Base-by-base conservation (phyloP, 1,284 basidiomycete species). In the Wolfiporia cocos region DNA sequence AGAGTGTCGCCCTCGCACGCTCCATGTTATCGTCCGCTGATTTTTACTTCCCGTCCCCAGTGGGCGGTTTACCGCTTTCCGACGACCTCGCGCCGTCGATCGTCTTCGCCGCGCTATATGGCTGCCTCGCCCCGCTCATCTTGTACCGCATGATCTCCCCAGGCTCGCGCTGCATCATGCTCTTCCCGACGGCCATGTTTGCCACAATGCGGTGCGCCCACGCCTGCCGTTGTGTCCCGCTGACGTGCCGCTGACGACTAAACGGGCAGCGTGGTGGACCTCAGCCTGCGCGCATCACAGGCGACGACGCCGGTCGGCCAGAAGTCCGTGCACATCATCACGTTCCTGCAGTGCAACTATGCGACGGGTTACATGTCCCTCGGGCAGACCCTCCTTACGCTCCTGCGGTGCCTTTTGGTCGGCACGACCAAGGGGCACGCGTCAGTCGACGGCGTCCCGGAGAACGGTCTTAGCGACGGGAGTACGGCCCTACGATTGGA, bases 61-160 rank as follows among this genome's bases (percentile, higher is more conserved):
- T 51, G 15, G 49, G 48, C 7, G 49, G 49, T 30, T 36, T 47
- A 5, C 49, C 49, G 9, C 43, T 43, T 32, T 20, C 39, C 11
- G 19, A 22, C 19, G 49, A 51, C 29, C 47, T 47, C 17, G 41
- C 35, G 1, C 50, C 50, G 10, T 47, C 48, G 5, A 36, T 52
- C 17, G 2, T 49, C 2, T 52, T 52, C 43, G 33, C 39, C 14
- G 11, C 35, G 2, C 33, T 41, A 5, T 41, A 41, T 35, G 39
- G 32, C 7, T 5, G 21, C 23, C 4, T 20, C n/a, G 23, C 21
- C 4, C 39, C 32, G 14, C 1, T 41, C 19, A 26, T 23, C 9
- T 5, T 20, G 19, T 41, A 34, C 17, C 39, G 39, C 9, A 23
- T 34, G 32, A 21, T 29, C 11, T 24, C 17, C 21, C 21, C 21